These are phyloP conservation scores for Glycine soja DNA, from an alignment of 306 rosid species.

Conservation along the genomic window DNA sequence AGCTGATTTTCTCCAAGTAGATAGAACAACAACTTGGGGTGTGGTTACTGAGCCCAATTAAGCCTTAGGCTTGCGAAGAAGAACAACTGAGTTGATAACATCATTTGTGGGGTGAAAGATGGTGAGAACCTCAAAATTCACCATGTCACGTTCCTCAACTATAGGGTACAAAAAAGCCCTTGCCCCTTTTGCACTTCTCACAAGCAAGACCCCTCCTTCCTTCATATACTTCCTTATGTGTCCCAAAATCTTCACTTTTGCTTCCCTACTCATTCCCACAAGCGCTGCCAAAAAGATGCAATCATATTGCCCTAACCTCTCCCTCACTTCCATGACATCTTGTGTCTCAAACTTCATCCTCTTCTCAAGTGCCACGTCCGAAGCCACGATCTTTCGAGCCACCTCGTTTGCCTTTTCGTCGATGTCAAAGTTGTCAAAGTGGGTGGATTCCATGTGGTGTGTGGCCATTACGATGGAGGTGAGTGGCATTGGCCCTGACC, in stretches of 20 bases:
- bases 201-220: constrained; percentile 63
- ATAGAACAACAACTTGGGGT: neutral
- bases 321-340: constrained; percentile 62
- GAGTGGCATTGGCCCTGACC: constrained; percentile 90
- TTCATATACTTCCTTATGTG: constrained; percentile 71
- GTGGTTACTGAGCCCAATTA: neutral
- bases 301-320: constrained; percentile 68
- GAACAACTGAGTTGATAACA: constrained; percentile 72
- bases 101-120: constrained; percentile 73
- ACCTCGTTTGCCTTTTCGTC: constrained; percentile 67
- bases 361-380: constrained; percentile 61
- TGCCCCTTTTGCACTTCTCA: constrained; percentile 81
- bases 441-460: constrained; percentile 65
- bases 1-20: neutral
- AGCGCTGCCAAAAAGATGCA: constrained; percentile 80
- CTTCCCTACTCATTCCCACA: constrained; percentile 68
- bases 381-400: constrained; percentile 60
- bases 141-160: constrained; percentile 62
- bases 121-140: constrained; percentile 63
- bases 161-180: constrained; percentile 81
- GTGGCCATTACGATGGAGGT: constrained; percentile 74
- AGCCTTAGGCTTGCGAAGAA: constrained; percentile 62
- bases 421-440: constrained; percentile 70
- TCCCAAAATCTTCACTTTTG: constrained; percentile 62
- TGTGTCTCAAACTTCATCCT: constrained; percentile 76